These are phyloP conservation scores for Lactarius pseudohatsudake DNA, from an alignment of 768 basidiomycete genomes.

Conservation along the genomic window DNA sequence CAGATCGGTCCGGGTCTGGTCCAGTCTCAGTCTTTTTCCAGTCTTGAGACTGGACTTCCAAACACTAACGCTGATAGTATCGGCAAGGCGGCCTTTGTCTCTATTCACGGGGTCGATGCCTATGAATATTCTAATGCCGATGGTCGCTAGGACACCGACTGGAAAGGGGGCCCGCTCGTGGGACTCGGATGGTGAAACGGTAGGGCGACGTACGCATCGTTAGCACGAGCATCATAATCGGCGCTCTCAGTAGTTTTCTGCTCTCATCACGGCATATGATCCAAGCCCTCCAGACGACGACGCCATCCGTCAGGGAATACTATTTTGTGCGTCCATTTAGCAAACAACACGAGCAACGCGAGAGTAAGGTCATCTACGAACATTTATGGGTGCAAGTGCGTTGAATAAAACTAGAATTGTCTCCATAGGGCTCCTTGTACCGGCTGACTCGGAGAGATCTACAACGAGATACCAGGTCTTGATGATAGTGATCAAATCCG, in stretches of 20 bases:
- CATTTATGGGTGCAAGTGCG: not conserved
- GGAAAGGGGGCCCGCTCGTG: not conserved
- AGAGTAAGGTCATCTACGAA: not conserved
- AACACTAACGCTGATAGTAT: no score
- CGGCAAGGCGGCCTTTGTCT: not conserved
- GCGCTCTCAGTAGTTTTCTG: not conserved
- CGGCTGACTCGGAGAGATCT: not conserved
- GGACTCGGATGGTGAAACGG: no score
- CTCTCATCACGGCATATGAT: slow-evolving; percentile 2
- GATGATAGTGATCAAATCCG: not conserved
- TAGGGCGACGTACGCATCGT: not conserved
- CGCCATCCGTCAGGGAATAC: not conserved
- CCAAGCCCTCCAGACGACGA: slow-evolving; percentile 6
- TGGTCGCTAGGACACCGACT: not conserved
- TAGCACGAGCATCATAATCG: not conserved
- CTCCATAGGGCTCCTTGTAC: not conserved
- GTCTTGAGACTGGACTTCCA: no score
- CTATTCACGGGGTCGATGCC: not conserved
- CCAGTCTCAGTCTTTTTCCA: no score
- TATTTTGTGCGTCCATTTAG: not conserved
- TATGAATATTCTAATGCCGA: not conserved
- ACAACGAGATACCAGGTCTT: not conserved
- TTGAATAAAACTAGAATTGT: not conserved
- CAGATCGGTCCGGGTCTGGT: no score
- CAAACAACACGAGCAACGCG: not conserved